Conservation (phyloP, 768 basidiomycete species). For the Basidioascus undulatus region DNA sequence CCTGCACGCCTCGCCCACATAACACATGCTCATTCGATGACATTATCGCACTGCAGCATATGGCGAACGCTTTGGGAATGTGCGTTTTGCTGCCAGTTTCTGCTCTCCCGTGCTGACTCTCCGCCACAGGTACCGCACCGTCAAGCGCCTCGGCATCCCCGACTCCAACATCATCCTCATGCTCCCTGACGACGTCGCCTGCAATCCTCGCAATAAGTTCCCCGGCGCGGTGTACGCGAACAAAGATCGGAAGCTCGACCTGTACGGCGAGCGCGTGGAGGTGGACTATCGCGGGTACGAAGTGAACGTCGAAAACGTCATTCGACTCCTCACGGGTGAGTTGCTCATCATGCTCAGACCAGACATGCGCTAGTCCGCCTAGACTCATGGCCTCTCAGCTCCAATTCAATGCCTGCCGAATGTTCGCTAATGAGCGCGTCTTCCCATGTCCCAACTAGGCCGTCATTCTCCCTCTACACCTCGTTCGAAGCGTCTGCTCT, state of each 20-base stretch:
- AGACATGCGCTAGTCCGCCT: background rate
- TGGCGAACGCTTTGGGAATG: conserved; percentile 97
- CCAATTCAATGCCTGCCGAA: too few relatives aligned
- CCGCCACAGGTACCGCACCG: conserved; percentile 64
- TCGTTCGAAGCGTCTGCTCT: conserved; percentile 71
- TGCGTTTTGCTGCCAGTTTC: conserved; percentile 18
- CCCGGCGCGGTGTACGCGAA: conserved; percentile 86
- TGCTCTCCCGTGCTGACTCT: background rate
- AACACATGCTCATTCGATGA: background rate
- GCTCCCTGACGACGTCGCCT: conserved; percentile 90
- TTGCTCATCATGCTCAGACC: too few relatives aligned
- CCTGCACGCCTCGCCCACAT: background rate
- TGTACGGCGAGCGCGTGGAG: conserved; percentile 91
- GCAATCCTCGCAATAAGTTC: conserved; percentile 75
- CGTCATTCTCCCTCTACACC: conserved; percentile 64
- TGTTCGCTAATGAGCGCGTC: too few relatives aligned
- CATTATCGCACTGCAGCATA: conserved; percentile 37
- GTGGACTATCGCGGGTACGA: conserved; percentile 97
- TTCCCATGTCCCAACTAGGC: conserved; percentile 28
- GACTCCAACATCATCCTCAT: conserved; percentile 98
- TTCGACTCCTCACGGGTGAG: conserved; percentile 72
- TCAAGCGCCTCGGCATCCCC: conserved; percentile 90
- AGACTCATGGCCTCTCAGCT: too few relatives aligned
- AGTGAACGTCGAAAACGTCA: conserved; percentile 88
- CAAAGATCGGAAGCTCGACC: conserved; percentile 49